Base-by-base conservation (phyloP, 148 eudicot species). In the Vaccinium macrocarpon region DNA sequence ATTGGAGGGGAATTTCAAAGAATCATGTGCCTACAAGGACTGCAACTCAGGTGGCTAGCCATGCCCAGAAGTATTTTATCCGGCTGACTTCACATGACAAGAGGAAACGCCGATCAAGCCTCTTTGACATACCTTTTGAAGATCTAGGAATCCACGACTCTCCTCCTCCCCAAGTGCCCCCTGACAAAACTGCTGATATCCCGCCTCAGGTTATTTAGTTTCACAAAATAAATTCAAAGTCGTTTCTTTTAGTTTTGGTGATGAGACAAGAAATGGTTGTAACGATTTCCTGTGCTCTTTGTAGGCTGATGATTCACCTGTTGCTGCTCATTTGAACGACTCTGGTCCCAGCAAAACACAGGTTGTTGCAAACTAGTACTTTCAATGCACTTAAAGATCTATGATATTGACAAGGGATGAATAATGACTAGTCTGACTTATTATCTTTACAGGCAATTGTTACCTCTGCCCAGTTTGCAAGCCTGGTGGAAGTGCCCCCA, bases 11-110 rank as follows among this genome's bases (percentile, higher is more conserved):
- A 8, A 86, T 88, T 9, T 83, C 88, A 0, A 84, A 56, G 64
- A 35, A 61, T 3, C 87, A 50, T 42, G 90, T 88, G 25, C 84
- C 76, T 15, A 55, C 87, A 8, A 84, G 88, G 78, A 86, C 86
- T n/a, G 70, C 90, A 18, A 79, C 90, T 9, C 88, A 88, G 81
- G 88, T 88, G 42, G 90, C 90, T 50, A 88, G 90, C 70, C 90
- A 88, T 78, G 90, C 90, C 1, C 90, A 88, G 51, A 88, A 88
- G 72, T 86, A 86, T 48, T 88, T 84, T 50, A 75, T 76, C 13
- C 81, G 90, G 76, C 53, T 72, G 38, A 23, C 85, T 29, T 14
- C 79, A 8, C 25, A 68, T 16, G 86, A 86, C 23, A 85, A 76
- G 86, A 86, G 42, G 77, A 82, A 83, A 29, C 90, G 87, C 4